Evolutionary conservation across 257 asterid species (phyloP), one percentile per base, ranked within the genome.

Genomic region (Nicotiana tomentosiformis): DNA sequence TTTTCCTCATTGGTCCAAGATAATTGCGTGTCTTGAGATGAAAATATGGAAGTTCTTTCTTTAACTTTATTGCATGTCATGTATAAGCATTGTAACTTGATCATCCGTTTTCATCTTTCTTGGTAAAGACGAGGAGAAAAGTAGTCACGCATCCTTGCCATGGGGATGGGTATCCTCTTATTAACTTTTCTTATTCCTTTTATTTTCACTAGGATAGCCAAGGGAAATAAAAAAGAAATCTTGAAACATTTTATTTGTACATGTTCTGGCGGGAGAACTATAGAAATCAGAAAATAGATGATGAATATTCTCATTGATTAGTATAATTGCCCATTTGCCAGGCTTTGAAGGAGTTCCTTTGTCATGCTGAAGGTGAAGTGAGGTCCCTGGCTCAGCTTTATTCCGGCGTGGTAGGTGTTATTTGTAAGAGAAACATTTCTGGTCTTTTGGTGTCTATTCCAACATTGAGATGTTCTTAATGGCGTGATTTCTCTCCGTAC

Each of bases 361-460:
- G 91, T 85, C 91, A 83, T 82, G 91, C 99, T 84, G 98, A 95
- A 87, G 92, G 97, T 81, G 99, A 95, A 91, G 99, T 92, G 76
- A 91, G 99, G 92, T 82, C 93, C 76, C 86, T 95, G 90, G 98
- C 98, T 43, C 93, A 93, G 81, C 91, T 93, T 77, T 95, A 95
- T 86, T 93, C 99, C 77, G 93, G 93, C 30, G 99, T 95, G 95
- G 99, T 95, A 90, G 15, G 95, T 85, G 80, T 88, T 33, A 29
- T 29, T 53, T 74, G 35, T 82, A 82, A 84, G 62, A 84, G 77
- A 57, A 55, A 7, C 20, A 55, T 46, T 49, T 67, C 30, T 7
- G 7, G 33, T 82, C 29, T 4, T 83, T 53, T 65, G 30, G 65
- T 55, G 82, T 43, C 32, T 65, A 62, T 32, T 30, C 33, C 3